Evolutionary conservation across 2,329 filamentous ascomycete genomes (phyloP).

Genomic region (Zymoseptoria crescenta): DNA sequence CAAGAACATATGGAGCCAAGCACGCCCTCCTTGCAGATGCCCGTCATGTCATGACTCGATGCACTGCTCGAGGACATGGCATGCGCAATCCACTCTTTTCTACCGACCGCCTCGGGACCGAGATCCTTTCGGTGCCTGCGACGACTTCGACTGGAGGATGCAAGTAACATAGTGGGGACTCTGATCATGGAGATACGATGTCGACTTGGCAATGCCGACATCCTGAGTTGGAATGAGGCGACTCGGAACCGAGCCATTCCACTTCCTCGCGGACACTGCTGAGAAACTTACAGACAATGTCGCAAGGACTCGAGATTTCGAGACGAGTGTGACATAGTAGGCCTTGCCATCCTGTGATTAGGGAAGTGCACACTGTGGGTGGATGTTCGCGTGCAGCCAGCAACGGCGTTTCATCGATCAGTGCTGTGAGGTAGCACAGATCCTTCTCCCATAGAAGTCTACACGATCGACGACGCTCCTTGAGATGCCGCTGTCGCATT

Average conservation of each 20-base stretch:
- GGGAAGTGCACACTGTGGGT: too few relatives aligned
- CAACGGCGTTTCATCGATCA: neutral
- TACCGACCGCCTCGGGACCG: neutral
- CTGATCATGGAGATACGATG: neutral
- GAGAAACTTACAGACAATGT: neutral
- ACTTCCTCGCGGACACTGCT: too few relatives aligned
- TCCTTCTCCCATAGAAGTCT: neutral
- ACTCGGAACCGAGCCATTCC: neutral
- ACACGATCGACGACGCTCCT: neutral
- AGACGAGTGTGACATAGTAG: neutral
- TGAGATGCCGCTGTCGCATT: neutral
- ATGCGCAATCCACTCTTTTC: neutral
- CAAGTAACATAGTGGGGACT: neutral
- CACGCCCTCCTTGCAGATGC: neutral
- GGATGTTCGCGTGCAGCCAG: too few relatives aligned
- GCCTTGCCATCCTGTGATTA: neutral
- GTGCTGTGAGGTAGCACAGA: neutral
- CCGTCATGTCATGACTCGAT: neutral
- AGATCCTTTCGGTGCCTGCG: neutral
- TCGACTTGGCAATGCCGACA: neutral
- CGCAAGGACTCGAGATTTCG: neutral
- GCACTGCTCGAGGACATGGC: neutral
- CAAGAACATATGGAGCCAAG: neutral
- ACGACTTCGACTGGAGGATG: neutral
- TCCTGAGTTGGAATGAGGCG: neutral